Evolutionary conservation across 169 alveolate species (phyloP), one percentile per base, ranked within the genome.

Genomic region (Condylostoma magnum): DNA sequence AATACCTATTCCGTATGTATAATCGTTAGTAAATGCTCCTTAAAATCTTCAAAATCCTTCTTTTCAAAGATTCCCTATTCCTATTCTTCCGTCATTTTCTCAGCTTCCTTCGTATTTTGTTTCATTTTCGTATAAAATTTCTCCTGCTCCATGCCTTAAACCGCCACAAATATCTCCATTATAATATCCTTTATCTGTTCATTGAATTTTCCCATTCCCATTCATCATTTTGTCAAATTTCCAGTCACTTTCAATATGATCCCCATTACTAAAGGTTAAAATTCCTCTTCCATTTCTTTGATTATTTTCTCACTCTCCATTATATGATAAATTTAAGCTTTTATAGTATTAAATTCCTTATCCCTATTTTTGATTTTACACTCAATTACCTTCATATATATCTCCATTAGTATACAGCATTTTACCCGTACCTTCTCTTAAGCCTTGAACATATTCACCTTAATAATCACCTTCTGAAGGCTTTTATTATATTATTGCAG

Each of bases 361-460:
- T n/a, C n/a, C n/a, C n/a, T n/a, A n/a, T n/a, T n/a, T n/a, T n/a
- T n/a, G n/a, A n/a, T n/a, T n/a, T n/a, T n/a, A n/a, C n/a, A n/a
- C n/a, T n/a, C n/a, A n/a, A n/a, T n/a, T n/a, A n/a, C n/a, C n/a
- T n/a, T n/a, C n/a, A n/a, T n/a, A n/a, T n/a, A n/a, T n/a, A n/a
- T n/a, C n/a, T n/a, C n/a, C n/a, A 38, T 60, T 55, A 41, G 58
- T 38, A 31, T 66, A 46, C 22, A 8, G 25, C 75, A 46, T 66
- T 66, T 18, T 66, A 37, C 75, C 75, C 8, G 12, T 30, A 2
- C 85, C 85, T 50, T 53, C 79, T 44, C 85, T 44, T 31, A 41
- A 63, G 4, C 80, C 48, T 1, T 73, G 27, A 10, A 22, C 53
- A 20, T 58, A 20, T 6, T 65, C 50, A 18, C 85, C 85, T 34